These are phyloP conservation scores for Prototheca wickerhamii DNA, from an alignment of 163 green algal genomes.

Conservation along the genomic window DNA sequence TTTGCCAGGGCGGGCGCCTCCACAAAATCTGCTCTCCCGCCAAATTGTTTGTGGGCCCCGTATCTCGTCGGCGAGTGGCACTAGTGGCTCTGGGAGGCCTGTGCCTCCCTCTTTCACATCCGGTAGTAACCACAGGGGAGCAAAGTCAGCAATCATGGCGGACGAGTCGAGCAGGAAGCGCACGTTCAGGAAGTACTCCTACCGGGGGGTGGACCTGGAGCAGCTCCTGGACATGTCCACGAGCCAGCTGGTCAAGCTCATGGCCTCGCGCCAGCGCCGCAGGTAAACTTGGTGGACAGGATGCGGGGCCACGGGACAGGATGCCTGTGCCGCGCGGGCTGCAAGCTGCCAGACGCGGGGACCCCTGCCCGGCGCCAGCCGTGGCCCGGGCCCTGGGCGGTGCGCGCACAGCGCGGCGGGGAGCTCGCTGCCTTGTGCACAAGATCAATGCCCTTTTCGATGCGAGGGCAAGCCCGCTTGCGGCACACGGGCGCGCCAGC, in stretches of 20 bases:
- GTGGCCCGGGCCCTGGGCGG: too few relatives aligned
- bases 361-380: neutral
- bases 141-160: conserved; percentile 8
- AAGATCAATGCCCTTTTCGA: too few relatives aligned
- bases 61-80: neutral
- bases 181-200: conserved; percentile 85
- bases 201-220: conserved; percentile 90
- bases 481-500: too few relatives aligned
- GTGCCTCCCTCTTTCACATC: neutral
- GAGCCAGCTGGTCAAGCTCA: conserved; percentile 93
- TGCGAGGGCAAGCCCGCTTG: too few relatives aligned
- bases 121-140: neutral
- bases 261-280: conserved; percentile 69
- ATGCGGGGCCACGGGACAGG: neutral
- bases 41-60: neutral
- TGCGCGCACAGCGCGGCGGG: too few relatives aligned
- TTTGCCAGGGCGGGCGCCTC: too few relatives aligned
- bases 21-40: neutral
- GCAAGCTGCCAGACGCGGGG: neutral
- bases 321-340: neutral
- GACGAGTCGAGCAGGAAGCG: conserved; percentile 31
- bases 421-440: too few relatives aligned
- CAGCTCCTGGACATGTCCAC: conserved; percentile 95
- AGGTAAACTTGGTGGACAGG: conserved; percentile 18
- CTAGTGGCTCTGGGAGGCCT: neutral